Evolutionary conservation across 345 rosid species (phyloP).

Genomic region (Brassica napus): DNA sequence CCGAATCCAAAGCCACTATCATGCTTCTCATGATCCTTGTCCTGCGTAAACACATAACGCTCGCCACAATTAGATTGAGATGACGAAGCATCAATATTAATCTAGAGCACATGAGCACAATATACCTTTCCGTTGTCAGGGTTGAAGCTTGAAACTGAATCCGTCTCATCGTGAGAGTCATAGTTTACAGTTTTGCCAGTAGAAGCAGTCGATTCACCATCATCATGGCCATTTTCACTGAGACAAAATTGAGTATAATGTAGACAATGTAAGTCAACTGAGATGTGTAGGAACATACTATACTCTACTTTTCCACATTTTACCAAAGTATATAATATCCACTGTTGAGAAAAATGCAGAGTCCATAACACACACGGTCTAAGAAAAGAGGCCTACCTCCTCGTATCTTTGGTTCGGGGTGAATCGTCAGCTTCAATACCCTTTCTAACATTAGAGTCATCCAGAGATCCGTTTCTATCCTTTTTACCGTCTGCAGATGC

Average conservation of each 20-base stretch:
- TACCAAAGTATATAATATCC: not conserved
- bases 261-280: not conserved
- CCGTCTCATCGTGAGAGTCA: conserved; percentile 63
- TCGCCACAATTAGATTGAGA: conserved; percentile 1
- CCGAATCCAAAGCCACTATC: conserved; percentile 46
- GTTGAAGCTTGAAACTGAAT: conserved; percentile 71
- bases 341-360: not conserved
- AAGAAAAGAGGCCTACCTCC: conserved; percentile 40
- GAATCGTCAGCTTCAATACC: conserved; percentile 54
- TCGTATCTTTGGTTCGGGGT: conserved; percentile 50
- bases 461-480: conserved; percentile 46
- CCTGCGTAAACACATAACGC: conserved; percentile 49
- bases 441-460: conserved; percentile 50
- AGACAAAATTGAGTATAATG: conserved; percentile 14
- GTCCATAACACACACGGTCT: not conserved
- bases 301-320: not conserved
- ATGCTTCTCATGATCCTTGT: conserved; percentile 32
- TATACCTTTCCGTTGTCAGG: conserved; percentile 54
- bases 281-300: conserved; percentile 7
- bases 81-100: not conserved
- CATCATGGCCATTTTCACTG: conserved; percentile 65
- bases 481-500: conserved; percentile 45
- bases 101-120: not conserved
- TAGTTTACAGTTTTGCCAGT: conserved; percentile 63
- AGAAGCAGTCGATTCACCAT: conserved; percentile 53